Evolutionary conservation across 768 basidiomycete genomes (phyloP).

Genomic region (Pisolithus albus): DNA sequence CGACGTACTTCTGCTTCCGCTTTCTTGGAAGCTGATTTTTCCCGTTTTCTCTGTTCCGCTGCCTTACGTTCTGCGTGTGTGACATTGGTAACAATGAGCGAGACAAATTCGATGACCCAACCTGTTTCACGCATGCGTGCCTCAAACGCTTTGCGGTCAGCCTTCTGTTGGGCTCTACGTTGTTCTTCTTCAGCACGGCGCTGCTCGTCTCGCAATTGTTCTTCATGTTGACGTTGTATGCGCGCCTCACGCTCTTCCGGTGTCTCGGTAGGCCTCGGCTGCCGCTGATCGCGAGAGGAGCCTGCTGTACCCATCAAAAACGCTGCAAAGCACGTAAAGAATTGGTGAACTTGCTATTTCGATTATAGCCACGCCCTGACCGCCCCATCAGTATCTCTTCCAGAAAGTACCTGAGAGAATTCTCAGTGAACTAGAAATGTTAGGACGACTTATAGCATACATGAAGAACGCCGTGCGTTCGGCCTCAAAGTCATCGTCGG

Average conservation of each 20-base stretch:
- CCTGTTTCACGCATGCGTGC: conserved; percentile 47
- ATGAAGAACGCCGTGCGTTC: conserved; percentile 38
- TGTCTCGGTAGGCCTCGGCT: conserved; percentile 33
- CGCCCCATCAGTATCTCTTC: conserved; percentile 38
- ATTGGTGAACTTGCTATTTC: conserved; percentile 21
- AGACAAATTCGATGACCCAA: conserved; percentile 18
- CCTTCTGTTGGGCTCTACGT: conserved; percentile 39
- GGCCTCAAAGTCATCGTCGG: conserved; percentile 28
- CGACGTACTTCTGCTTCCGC: conserved; percentile 45
- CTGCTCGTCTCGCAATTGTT: conserved; percentile 47
- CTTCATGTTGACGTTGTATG: conserved; percentile 42
- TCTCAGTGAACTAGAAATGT: conserved; percentile 2
- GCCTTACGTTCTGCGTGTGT: conserved; percentile 41
- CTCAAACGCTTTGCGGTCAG: conserved; percentile 38
- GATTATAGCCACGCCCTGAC: conserved; percentile 20
- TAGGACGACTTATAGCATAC: conserved; percentile 26
- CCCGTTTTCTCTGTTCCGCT: conserved; percentile 53
- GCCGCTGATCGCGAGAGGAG: conserved; percentile 16
- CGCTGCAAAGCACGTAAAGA: neutral
- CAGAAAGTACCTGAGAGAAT: conserved; percentile 38
- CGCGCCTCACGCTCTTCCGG: conserved; percentile 49
- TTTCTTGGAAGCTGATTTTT: conserved; percentile 49
- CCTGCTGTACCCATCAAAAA: conserved; percentile 11
- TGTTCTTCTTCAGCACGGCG: conserved; percentile 24
- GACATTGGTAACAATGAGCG: conserved; percentile 8